phyloP scores from a whole-genome alignment of 148 eudicot species.

The Cornus kousa region DNA sequence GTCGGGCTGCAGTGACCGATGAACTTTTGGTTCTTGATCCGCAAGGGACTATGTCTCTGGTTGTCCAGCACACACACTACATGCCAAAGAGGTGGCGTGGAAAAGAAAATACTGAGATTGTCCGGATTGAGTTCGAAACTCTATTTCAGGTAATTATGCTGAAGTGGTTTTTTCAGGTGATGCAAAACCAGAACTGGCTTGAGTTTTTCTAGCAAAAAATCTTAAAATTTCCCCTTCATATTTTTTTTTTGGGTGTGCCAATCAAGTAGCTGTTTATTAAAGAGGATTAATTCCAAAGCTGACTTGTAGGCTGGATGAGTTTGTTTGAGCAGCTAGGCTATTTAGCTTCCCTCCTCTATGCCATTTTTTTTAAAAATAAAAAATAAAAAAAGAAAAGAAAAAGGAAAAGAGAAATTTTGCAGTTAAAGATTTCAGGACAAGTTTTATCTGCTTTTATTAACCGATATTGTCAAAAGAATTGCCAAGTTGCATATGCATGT shows the following conservation, averaged over 20 bases:
- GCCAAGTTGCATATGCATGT: not conserved
- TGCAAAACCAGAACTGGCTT: not conserved
- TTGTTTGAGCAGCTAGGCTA: not conserved
- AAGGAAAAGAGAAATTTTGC: not conserved
- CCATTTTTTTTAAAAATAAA: too few species aligned
- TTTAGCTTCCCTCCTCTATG: not conserved
- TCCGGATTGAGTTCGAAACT: constrained; percentile 80
- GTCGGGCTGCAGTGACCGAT: constrained; percentile 76
- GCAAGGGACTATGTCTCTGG: constrained; percentile 77
- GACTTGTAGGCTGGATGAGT: not conserved
- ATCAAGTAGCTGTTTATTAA: not conserved
- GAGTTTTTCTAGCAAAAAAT: not conserved
- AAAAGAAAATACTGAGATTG: constrained; percentile 69
- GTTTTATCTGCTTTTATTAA: not conserved
- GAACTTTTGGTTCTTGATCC: constrained; percentile 87
- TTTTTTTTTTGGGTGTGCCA: not conserved
- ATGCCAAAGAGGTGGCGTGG: constrained; percentile 98
- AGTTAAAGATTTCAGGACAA: not conserved
- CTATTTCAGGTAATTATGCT: constrained; percentile 70
- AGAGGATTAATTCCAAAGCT: not conserved
- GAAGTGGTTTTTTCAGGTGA: not conserved
- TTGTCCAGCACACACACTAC: constrained; percentile 79
- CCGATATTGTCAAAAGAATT: too few species aligned
- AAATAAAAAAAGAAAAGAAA: not conserved
- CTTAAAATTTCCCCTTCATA: not conserved